Base-by-base conservation (phyloP, 2,329 filamentous ascomycete species). In the Ceratocystiopsis brevicomis region DNA sequence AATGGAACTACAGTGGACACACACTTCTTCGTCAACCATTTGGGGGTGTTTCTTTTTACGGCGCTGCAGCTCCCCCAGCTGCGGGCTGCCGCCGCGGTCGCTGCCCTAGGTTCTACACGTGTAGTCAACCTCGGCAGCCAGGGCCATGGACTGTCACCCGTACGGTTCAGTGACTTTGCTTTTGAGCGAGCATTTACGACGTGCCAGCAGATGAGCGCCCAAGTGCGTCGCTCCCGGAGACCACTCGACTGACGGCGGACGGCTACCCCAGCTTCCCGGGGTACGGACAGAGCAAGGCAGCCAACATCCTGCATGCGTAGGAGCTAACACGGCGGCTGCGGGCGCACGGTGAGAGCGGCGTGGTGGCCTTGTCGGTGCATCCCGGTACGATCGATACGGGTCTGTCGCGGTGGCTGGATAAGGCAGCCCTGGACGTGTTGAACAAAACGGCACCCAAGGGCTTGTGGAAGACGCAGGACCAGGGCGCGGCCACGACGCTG, bases 231-330 rank as follows among this genome's bases (percentile, higher is more conserved):
- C 38, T 45, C 4, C 46, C 49, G 4, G 37, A 39, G 0, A 44
- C 48, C 1, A 43, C 50, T 1, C 21, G 42, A 12, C 25, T 38
- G 1, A 37, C 40, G 1, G 39, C 45, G 2, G 51, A 52, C 18
- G 53, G 52, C 25, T 57, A 53, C 37, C 51, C 54, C 0, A 49
- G 49, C 1, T 66, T 64, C 57, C 50, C 56, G 1, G 63, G 57
- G 11, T 70, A 71, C 45, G 61, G 57, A 0, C 64, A 68, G 48
- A 63, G 61, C 39, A 69, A 69, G 49, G 61, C 62, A 4, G 65
- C 66, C 4, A 64, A 67, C 37, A 61, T 69, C 12, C 53, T 65
- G 39, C 63, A 64, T 47, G 53, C 55, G 0, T 56, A 55, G 16
- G 57, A 54, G 40, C 48, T 64, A 6, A 52, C 50, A 1, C 52